A percentile compares a stretch with the other conserved stretches of the same genome.
These are phyloP conservation scores for Mycena epipterygia DNA, from an alignment of 768 basidiomycete genomes.

Conservation along the genomic window DNA sequence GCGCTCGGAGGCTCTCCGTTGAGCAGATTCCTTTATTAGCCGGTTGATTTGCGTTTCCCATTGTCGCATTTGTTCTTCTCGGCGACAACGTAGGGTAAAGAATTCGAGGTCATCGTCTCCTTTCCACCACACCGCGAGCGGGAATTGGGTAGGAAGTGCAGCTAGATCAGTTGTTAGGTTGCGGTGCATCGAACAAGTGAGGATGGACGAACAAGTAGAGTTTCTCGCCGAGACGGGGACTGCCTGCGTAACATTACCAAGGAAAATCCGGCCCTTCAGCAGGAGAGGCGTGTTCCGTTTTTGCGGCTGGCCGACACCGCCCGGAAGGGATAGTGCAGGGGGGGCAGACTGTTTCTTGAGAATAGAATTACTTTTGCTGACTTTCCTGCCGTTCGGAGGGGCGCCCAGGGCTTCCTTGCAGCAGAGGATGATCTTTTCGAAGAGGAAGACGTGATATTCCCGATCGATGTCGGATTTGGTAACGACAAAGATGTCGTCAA, in stretches of 20 bases:
- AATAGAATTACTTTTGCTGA: slow-evolving; percentile 88
- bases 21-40: slow-evolving; percentile 84
- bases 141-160: slow-evolving; percentile 70
- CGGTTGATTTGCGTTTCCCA: slow-evolving; percentile 95
- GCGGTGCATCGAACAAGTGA: slow-evolving; percentile 7
- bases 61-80: slow-evolving; percentile 91
- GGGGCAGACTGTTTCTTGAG: slow-evolving; percentile 83
- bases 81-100: slow-evolving; percentile 93
- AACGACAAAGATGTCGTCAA: slow-evolving; percentile 96
- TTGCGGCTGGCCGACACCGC: slow-evolving; percentile 68
- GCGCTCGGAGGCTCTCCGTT: slow-evolving; percentile 77
- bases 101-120: slow-evolving; percentile 94
- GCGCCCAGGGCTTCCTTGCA: slow-evolving; percentile 90
- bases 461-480: slow-evolving; percentile 97
- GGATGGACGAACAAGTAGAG: slow-evolving; percentile 73
- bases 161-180: slow-evolving; percentile 47
- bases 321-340: slow-evolving; percentile 61
- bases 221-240: slow-evolving; percentile 69
- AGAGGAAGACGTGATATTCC: slow-evolving; percentile 98
- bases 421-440: slow-evolving; percentile 98
- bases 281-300: slow-evolving; percentile 87
- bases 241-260: slow-evolving; percentile 94
- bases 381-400: slow-evolving; percentile 74
- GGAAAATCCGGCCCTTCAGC: slow-evolving; percentile 96
- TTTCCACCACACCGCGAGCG: slow-evolving; percentile 94